Conservation (phyloP, 1,139 yeast genomes). For the Pneumocystis sp. region DNA sequence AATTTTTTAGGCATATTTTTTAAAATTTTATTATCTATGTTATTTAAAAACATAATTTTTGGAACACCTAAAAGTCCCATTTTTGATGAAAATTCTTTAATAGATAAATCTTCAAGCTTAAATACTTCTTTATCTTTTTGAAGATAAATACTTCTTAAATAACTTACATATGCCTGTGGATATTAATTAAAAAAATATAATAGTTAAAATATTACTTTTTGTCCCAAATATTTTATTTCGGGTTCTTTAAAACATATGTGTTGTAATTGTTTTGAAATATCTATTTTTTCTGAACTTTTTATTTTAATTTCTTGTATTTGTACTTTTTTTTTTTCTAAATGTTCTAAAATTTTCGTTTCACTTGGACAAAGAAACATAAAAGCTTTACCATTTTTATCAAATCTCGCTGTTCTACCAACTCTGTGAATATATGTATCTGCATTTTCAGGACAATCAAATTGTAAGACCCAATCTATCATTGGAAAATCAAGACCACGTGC, state of each 20-base stretch:
- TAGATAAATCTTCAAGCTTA: slow-evolving; percentile 57
- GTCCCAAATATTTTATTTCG: slow-evolving; percentile 79
- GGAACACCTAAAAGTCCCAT: slow-evolving; percentile 96
- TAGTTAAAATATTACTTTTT: slow-evolving; percentile 25
- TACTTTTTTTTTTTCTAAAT: slow-evolving; percentile 48
- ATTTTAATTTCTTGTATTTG: slow-evolving; percentile 61
- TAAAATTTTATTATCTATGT: slow-evolving; percentile 34
- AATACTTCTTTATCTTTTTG: slow-evolving; percentile 83
- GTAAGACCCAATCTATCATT: slow-evolving; percentile 93
- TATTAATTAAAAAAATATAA: not conserved
- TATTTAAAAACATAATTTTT: slow-evolving; percentile 54
- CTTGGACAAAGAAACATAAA: slow-evolving; percentile 67
- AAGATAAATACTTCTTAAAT: slow-evolving; percentile 65
- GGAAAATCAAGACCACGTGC: slow-evolving; percentile 98
- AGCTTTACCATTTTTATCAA: slow-evolving; percentile 79
- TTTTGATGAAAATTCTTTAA: slow-evolving; percentile 72
- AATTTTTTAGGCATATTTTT: slow-evolving; percentile 41
- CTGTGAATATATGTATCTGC: slow-evolving; percentile 89
- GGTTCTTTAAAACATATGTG: slow-evolving; percentile 86
- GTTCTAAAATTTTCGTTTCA: slow-evolving; percentile 64
- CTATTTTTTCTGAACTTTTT: slow-evolving; percentile 59
- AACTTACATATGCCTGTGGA: slow-evolving; percentile 68
- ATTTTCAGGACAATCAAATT: slow-evolving; percentile 93
- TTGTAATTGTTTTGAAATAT: slow-evolving; percentile 72
- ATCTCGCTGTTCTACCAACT: slow-evolving; percentile 92